These are phyloP conservation scores for Neurospora sp. DNA, from an alignment of 495 filamentous ascomycete species.

Conservation along the genomic window DNA sequence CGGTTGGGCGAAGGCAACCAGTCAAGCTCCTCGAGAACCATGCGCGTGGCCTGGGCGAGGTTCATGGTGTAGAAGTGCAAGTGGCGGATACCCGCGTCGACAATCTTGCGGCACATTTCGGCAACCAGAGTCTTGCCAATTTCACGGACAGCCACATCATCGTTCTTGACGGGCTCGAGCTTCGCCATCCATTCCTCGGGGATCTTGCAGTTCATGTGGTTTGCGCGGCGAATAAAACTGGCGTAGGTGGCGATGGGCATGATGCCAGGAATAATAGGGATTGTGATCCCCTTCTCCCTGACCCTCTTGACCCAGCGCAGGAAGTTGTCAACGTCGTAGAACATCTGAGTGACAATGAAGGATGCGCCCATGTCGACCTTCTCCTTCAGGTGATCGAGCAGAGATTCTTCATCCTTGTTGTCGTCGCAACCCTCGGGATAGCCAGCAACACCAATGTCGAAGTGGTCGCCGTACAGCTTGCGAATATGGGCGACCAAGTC, in stretches of 20 bases:
- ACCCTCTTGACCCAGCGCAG: conserved; percentile 80
- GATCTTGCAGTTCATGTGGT: conserved; percentile 76
- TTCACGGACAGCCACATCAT: conserved; percentile 85
- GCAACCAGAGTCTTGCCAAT: conserved; percentile 86
- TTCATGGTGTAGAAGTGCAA: conserved; percentile 99
- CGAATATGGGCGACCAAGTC: conserved; percentile 93
- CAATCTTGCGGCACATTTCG: conserved; percentile 77
- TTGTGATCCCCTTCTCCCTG: conserved; percentile 69
- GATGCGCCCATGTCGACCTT: conserved; percentile 92
- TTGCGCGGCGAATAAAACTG: conserved; percentile 78
- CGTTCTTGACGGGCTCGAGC: conserved; percentile 90
- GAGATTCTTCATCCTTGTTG: conserved; percentile 67
- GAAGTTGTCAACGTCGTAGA: conserved; percentile 95
- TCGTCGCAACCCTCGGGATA: conserved; percentile 97
- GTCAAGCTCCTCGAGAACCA: conserved; percentile 83
- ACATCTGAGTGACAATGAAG: conserved; percentile 98
- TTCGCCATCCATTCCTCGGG: conserved; percentile 71
- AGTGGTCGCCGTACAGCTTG: conserved; percentile 82
- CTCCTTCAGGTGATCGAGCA: conserved; percentile 92
- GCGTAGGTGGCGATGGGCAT: conserved; percentile 98
- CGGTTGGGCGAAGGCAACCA: conserved; percentile 66
- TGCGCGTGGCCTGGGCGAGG: conserved; percentile 82
- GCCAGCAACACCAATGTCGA: conserved; percentile 94
- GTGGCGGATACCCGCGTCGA: conserved; percentile 72
- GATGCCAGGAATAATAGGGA: conserved; percentile 94